These are phyloP conservation scores for Clarireedia homoeocarpa DNA, from an alignment of 2,329 filamentous ascomycete genomes.

Conservation along the genomic window DNA sequence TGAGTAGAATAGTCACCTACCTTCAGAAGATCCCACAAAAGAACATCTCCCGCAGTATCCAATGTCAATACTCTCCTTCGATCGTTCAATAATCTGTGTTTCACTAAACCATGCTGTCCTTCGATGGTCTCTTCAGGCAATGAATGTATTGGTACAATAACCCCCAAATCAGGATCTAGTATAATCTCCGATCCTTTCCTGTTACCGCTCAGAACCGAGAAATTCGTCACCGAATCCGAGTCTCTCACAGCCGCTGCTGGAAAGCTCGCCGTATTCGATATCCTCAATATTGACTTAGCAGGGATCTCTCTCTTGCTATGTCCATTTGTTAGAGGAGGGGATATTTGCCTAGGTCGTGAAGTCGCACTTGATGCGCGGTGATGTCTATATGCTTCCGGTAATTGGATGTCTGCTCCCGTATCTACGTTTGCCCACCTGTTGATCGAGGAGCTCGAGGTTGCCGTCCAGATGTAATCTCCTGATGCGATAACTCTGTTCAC, in stretches of 20 bases:
- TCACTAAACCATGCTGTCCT: constrained; percentile 90
- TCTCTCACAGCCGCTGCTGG: constrained; percentile 47
- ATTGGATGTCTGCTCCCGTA: constrained; percentile 62
- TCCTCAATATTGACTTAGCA: constrained; percentile 66
- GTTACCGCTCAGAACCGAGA: constrained; percentile 36
- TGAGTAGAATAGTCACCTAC: constrained; percentile 38
- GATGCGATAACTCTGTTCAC: constrained; percentile 57
- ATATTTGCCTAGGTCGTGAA: constrained; percentile 33
- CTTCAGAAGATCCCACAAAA: constrained; percentile 89
- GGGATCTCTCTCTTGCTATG: constrained; percentile 59
- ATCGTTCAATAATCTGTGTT: constrained; percentile 87
- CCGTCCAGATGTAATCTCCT: constrained; percentile 56
- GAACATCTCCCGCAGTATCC: constrained; percentile 89
- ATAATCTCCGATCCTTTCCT: constrained; percentile 51
- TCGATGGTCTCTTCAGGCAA: constrained; percentile 77
- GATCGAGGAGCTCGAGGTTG: constrained; percentile 65
- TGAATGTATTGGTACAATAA: constrained; percentile 56
- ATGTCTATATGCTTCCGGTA: constrained; percentile 46
- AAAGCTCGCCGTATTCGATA: constrained; percentile 79
- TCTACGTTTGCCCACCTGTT: constrained; percentile 75
- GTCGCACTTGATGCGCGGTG: constrained; percentile 40
- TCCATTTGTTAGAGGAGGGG: constrained; percentile 30
- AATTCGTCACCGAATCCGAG: constrained; percentile 46
- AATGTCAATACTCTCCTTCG: constrained; percentile 80
- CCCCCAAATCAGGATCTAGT: constrained; percentile 39